phyloP scores from a whole-genome alignment of 2,329 filamentous ascomycete species.

The Beauveria scarabaeidicola region DNA sequence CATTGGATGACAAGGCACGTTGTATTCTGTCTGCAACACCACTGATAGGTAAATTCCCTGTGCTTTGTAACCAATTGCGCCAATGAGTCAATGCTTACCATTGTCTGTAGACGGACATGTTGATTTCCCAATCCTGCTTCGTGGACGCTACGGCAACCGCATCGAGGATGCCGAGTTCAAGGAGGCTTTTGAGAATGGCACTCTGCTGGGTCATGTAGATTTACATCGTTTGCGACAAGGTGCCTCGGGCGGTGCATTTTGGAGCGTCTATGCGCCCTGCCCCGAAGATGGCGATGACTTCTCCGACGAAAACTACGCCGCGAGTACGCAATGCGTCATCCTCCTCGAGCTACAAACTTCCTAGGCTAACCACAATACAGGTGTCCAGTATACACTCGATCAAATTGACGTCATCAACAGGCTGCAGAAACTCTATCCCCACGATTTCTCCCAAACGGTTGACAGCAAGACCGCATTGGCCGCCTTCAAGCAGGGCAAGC shows the following conservation, averaged over 20 bases:
- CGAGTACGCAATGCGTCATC: conserved; percentile 38
- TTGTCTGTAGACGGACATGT: conserved; percentile 68
- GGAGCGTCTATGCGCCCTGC: conserved; percentile 78
- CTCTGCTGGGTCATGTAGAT: conserved; percentile 65
- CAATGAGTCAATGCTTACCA: background rate
- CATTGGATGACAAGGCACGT: background rate
- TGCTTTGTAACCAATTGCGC: background rate
- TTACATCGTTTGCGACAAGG: conserved; percentile 65
- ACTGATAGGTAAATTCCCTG: background rate
- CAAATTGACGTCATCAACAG: conserved; percentile 68
- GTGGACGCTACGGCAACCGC: conserved; percentile 60
- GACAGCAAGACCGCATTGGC: conserved; percentile 53
- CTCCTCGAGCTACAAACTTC: background rate
- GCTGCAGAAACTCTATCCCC: conserved; percentile 54
- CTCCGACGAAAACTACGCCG: conserved; percentile 61
- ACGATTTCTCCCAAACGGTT: conserved; percentile 57
- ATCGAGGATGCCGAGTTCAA: conserved; percentile 70
- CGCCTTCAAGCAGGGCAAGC: conserved; percentile 51
- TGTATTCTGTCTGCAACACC: conserved; percentile 4
- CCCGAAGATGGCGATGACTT: conserved; percentile 65
- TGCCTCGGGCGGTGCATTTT: conserved; percentile 77
- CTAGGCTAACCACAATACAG: conserved; percentile 22
- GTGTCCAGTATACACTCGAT: conserved; percentile 58
- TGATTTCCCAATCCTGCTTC: conserved; percentile 71
- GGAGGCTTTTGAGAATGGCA: conserved; percentile 63